phyloP scores from a whole-genome alignment of 2,329 filamentous ascomycete genomes.

The Colletotrichum sp. region DNA sequence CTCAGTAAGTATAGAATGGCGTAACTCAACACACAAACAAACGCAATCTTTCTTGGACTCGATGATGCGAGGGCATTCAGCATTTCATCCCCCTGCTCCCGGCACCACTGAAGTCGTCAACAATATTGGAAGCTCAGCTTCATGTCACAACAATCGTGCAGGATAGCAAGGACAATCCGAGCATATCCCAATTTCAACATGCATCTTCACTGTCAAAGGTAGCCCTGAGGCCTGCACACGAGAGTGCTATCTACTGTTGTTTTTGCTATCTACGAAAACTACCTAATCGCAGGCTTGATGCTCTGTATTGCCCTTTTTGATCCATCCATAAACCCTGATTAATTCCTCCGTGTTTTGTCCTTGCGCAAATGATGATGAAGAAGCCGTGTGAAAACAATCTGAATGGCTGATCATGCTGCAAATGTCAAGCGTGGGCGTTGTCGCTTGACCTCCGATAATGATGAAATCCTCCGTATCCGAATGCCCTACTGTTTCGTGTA shows the following conservation, averaged over 20 bases:
- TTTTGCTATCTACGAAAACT: not conserved
- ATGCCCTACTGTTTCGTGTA: not conserved
- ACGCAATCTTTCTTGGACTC: not conserved
- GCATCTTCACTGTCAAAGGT: not conserved
- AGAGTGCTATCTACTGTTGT: not conserved
- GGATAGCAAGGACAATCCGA: not conserved
- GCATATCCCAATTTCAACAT: not conserved
- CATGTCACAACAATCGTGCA: not conserved
- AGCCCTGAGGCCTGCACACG: not conserved
- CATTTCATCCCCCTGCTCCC: not conserved
- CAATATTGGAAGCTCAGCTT: not conserved
- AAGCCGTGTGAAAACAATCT: not conserved
- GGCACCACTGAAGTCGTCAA: not conserved
- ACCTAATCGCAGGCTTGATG: not conserved
- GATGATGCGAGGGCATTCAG: not conserved
- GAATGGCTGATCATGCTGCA: not conserved
- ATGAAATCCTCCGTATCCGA: not conserved
- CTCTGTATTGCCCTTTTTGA: not conserved
- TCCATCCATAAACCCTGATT: not conserved
- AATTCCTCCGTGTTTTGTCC: not conserved
- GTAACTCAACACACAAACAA: not conserved
- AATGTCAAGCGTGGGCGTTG: not conserved
- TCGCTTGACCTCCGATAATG: not conserved
- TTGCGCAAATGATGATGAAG: not conserved
- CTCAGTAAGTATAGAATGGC: not conserved